Base-by-base conservation (phyloP, 345 rosid genomes). In the Eutrema heterophyllum region DNA sequence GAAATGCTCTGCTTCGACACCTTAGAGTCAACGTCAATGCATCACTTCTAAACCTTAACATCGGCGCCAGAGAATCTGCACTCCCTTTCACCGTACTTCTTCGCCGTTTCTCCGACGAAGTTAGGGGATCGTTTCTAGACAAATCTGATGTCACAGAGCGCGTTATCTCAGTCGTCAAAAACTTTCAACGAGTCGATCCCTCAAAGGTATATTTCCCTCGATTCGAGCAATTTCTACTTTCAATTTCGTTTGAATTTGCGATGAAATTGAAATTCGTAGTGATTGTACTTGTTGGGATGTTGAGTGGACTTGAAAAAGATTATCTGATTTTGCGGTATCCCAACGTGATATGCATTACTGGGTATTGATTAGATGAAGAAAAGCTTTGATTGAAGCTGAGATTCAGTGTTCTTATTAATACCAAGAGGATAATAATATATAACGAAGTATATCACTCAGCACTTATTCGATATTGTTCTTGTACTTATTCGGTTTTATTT, bases 121-220 rank as follows among this genome's bases (percentile, higher is more conserved):
- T 89, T 2, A 79, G 89, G 58, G 98, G 98, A 18, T 81, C 97
- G 26, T 95, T 95, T 79, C 98, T 95, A 18, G 96, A 95, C 82
- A 95, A 92, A 75, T 84, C 97, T 6, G 99, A 92, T 79, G 99
- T 95, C 79, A 78, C 98, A 16, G 99, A 95, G 84, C 96, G 99
- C 10, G 96, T 95, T 43, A 5, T 90, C 82, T 58, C 79, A 9
- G 96, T 89, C 68, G 99, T 95, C 77, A 95, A 95, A 83, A 88
- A 95, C 73, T 92, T 87, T 81, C 88, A 87, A 82, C 89, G 86
- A 82, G 91, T 92, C 32, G 96, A 95, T 70, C 92, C 97, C 62
- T 87, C 96, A 30, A 90, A 92, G 99, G 98, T 30, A 7, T 8
- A 30, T 3, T 7, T 26, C 13, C 0, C 18, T 9, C 26, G 24